Evolutionary conservation across 768 basidiomycete genomes (phyloP), one percentile per base, ranked within the genome.

Genomic region (Psilocybe tampanensis): DNA sequence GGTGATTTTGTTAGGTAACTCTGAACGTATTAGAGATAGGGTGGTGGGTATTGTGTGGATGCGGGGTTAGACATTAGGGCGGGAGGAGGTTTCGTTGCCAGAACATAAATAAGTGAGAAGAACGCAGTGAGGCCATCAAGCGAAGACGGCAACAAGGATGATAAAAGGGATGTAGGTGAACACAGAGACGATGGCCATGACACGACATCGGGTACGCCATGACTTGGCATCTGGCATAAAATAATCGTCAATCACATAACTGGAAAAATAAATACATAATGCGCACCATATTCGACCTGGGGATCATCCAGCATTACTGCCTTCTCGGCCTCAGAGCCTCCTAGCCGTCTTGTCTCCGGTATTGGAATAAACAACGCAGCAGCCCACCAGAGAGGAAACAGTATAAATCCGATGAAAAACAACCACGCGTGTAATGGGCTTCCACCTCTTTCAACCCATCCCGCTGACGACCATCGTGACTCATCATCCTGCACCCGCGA

Each of bases 131-230:
- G 41, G 44, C 64, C 54, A 69, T 64, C 67, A 70, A 34, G 70
- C 85, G 67, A 87, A 90, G 61, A 91, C 75, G 60, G 86, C 86
- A 62, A 90, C 75, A 57, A 88, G 82, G 61, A 89, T 75, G 68
- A 92, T 86, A 70, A 92, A 90, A 13, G 90, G 90, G 59, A 91
- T 75, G 70, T 92, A 92, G 19, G 89, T 90, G 68, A 91, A 67
- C 34, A 91, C 61, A 39, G 89, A 89, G 43, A 90, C 69, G 36
- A 68, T 76, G 32, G 84, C 75, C 88, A 90, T 86, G 60, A 89
- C 72, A 43, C 90, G 88, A 75, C 89, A 92, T 49, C 90, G 85
- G 55, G 74, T 76, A 51, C 90, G 84, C 90, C 90, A 92, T 33
- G 82, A 80, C 64, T 76, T 81, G 9, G 89, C 87, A 68, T 92